These are phyloP conservation scores for Claviceps pazoutovae DNA, from an alignment of 2,329 filamentous ascomycete species.

Conservation along the genomic window DNA sequence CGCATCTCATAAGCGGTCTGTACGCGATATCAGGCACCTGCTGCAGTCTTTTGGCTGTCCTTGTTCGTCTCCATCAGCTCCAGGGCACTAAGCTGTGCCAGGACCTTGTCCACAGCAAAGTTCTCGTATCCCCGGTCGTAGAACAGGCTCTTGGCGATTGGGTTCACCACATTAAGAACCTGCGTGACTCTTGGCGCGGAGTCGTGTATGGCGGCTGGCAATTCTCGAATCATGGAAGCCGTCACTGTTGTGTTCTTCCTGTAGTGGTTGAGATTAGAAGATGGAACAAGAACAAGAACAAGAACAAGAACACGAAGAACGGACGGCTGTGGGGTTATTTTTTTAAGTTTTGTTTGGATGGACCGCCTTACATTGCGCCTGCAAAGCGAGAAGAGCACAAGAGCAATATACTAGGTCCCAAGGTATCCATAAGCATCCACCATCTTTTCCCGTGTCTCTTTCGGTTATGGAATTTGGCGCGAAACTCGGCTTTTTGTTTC, in stretches of 20 bases:
- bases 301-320: neutral
- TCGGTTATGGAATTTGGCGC: neutral
- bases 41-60: neutral
- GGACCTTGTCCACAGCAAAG: neutral
- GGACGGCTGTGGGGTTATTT: no score
- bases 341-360: no score
- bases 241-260: slow-evolving; percentile 1
- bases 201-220: neutral
- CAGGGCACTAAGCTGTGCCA: neutral
- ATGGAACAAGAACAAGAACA: neutral
- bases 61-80: neutral
- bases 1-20: no score
- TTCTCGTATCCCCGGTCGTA: neutral
- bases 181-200: neutral
- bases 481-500: neutral
- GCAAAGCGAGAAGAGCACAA: slow-evolving; percentile 1
- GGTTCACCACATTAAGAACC: neutral
- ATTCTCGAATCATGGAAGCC: neutral
- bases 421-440: neutral
- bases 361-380: neutral
- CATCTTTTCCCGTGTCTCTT: neutral
- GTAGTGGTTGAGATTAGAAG: neutral
- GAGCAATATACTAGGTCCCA: neutral
- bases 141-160: neutral
- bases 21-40: no score